A percentile compares a stretch with the other conserved stretches of the same genome.
These are phyloP conservation scores for Leucocoprinus leucothites DNA, from an alignment of 768 basidiomycete species.

Conservation along the genomic window DNA sequence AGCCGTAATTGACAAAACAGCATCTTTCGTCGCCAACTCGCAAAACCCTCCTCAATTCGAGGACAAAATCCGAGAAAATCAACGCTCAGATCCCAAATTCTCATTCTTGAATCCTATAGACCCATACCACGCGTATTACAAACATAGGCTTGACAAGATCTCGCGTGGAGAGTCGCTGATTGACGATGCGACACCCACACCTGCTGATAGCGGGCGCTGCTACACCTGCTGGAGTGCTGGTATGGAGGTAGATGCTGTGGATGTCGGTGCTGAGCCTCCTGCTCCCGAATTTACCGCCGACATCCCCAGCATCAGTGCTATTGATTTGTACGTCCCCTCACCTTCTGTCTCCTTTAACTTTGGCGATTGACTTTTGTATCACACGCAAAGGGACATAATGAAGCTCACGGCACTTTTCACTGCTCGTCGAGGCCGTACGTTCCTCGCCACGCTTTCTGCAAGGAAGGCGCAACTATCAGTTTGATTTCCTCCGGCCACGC, in stretches of 20 bases:
- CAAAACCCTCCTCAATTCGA: conserved; percentile 92
- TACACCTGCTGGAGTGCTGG: not conserved
- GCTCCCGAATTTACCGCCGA: conserved; percentile 80
- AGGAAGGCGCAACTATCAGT: conserved; percentile 96
- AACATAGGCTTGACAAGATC: conserved; percentile 84
- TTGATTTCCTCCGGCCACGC: conserved; percentile 93
- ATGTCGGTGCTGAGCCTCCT: conserved; percentile 75
- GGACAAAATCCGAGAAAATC: conserved; percentile 95
- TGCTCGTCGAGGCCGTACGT: conserved; percentile 84
- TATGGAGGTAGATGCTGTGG: conserved; percentile 38
- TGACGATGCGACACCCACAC: conserved; percentile 46
- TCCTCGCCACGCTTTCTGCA: conserved; percentile 80
- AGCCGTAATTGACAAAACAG: conserved; percentile 97
- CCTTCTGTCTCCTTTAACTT: no score
- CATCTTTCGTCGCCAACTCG: conserved; percentile 88
- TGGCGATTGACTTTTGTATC: conserved; percentile 8
- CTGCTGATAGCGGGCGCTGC: no score
- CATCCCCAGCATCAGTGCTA: conserved; percentile 80
- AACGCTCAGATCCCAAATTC: conserved; percentile 96
- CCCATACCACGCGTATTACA: conserved; percentile 98
- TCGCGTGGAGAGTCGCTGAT: conserved; percentile 62
- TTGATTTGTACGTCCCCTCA: conserved; percentile 84
- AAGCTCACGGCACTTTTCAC: conserved; percentile 96
- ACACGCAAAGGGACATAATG: conserved; percentile 75
- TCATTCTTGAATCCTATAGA: conserved; percentile 96